Conservation (phyloP, 345 rosid species). For the Psidium friedrichsthalianum region DNA sequence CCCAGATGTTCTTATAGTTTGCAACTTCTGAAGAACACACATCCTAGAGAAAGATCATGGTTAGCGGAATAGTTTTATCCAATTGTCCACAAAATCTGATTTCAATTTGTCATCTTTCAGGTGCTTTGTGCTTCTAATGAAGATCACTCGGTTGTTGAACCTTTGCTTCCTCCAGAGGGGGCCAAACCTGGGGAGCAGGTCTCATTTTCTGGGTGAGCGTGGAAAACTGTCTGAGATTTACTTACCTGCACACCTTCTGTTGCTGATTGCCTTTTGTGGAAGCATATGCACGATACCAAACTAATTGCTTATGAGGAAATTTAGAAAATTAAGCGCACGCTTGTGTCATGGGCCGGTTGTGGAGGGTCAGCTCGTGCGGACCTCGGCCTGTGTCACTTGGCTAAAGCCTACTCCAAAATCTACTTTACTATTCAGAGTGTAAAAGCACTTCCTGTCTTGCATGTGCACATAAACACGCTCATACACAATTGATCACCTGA, state of each 20-base stretch:
- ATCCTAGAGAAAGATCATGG: background rate
- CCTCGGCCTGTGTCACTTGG: background rate
- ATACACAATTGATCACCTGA: background rate
- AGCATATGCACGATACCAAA: background rate
- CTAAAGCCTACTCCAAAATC: background rate
- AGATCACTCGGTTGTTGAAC: slow-evolving; percentile 73
- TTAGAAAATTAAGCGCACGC: background rate
- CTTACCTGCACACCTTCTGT: background rate
- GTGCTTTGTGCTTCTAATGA: slow-evolving; percentile 87
- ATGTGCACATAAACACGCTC: background rate
- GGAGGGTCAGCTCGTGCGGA: too few relatives aligned
- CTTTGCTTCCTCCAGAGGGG: slow-evolving; percentile 79
- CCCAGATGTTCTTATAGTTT: background rate
- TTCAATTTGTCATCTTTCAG: slow-evolving; percentile 20
- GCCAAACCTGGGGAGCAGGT: slow-evolving; percentile 66
- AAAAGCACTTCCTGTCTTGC: background rate
- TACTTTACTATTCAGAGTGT: background rate
- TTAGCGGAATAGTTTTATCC: background rate
- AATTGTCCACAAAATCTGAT: background rate
- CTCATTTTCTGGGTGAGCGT: slow-evolving; percentile 64
- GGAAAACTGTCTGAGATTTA: background rate
- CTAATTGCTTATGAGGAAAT: background rate
- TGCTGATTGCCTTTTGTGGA: background rate
- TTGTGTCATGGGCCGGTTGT: too few relatives aligned
- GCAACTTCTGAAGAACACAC: background rate